phyloP scores from a whole-genome alignment of 495 filamentous ascomycete genomes.

The Ramalina intermedia region DNA sequence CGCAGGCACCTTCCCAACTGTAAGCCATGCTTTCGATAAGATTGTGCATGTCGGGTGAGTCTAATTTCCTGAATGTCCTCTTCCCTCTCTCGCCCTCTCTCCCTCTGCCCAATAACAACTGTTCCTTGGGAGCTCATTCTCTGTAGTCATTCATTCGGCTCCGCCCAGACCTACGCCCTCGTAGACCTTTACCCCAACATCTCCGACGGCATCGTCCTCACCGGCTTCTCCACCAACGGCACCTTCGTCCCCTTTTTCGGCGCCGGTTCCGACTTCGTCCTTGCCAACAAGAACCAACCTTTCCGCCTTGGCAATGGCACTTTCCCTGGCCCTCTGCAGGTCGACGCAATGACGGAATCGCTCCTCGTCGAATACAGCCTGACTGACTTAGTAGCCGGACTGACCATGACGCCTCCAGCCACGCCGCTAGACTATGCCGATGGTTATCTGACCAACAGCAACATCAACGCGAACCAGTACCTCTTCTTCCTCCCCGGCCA shows the following conservation, averaged over 20 bases:
- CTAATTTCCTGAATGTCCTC: neutral
- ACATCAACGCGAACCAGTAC: constrained; percentile 23
- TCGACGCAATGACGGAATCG: neutral
- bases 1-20: constrained; percentile 22
- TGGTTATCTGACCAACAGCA: constrained; percentile 33
- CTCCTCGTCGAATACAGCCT: constrained; percentile 2
- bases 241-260: constrained; percentile 22
- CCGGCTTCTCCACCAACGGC: constrained; percentile 35
- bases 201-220: constrained; percentile 42
- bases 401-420: neutral
- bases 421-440: constrained; percentile 9
- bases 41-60: constrained; percentile 35
- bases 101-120: neutral
- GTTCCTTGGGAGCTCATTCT: neutral
- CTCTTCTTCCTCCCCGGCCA: constrained; percentile 31
- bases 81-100: neutral
- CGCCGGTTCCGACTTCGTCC: constrained; percentile 31
- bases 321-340: neutral
- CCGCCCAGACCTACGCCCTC: constrained; percentile 27
- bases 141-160: constrained; percentile 31
- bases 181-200: constrained; percentile 32
- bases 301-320: constrained; percentile 20
- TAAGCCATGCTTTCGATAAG: constrained; percentile 26
- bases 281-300: constrained; percentile 29
- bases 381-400: constrained; percentile 1